Evolutionary conservation across 2,329 filamentous ascomycete species (phyloP).

Genomic region (Cadophora luteo-olivacea): DNA sequence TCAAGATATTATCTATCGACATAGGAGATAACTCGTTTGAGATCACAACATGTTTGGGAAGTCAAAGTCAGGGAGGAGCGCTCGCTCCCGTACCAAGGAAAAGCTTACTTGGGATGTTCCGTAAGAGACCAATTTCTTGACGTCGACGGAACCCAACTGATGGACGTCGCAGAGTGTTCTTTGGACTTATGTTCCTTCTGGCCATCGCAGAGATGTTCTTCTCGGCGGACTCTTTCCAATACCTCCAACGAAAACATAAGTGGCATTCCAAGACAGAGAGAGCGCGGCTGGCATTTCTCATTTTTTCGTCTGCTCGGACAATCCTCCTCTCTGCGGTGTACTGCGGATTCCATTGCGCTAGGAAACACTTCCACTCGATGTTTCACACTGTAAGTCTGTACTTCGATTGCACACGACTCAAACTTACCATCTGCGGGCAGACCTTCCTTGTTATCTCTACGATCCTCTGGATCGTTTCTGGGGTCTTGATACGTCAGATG

Average conservation of each 20-base stretch:
- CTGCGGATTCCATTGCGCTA: slow-evolving; percentile 30
- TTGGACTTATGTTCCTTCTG: slow-evolving; percentile 34
- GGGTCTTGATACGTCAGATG: slow-evolving; percentile 32
- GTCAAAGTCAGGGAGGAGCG: neutral
- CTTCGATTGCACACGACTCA: no score
- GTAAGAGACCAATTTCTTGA: neutral
- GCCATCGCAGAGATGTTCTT: slow-evolving; percentile 32
- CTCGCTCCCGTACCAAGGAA: neutral
- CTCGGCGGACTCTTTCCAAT: slow-evolving; percentile 32
- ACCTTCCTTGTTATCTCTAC: slow-evolving; percentile 32
- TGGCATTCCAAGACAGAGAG: slow-evolving; percentile 30
- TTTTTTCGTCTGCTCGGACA: slow-evolving; percentile 29
- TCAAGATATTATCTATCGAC: neutral
- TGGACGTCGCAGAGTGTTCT: slow-evolving; percentile 26
- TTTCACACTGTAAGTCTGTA: slow-evolving; percentile 28
- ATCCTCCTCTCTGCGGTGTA: slow-evolving; percentile 32
- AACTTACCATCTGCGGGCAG: slow-evolving; percentile 5
- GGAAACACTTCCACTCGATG: slow-evolving; percentile 33
- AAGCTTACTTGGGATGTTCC: slow-evolving; percentile 14
- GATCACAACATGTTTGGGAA: neutral
- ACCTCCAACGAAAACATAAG: slow-evolving; percentile 33
- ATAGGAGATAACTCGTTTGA: neutral
- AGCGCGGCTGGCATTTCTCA: slow-evolving; percentile 28
- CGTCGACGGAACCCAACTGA: slow-evolving; percentile 3
- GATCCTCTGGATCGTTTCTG: slow-evolving; percentile 32